Evolutionary conservation across 192 early-diverging fungal species (phyloP), one percentile per base, ranked within the genome.

Genomic region (Rhizophagus sp.): DNA sequence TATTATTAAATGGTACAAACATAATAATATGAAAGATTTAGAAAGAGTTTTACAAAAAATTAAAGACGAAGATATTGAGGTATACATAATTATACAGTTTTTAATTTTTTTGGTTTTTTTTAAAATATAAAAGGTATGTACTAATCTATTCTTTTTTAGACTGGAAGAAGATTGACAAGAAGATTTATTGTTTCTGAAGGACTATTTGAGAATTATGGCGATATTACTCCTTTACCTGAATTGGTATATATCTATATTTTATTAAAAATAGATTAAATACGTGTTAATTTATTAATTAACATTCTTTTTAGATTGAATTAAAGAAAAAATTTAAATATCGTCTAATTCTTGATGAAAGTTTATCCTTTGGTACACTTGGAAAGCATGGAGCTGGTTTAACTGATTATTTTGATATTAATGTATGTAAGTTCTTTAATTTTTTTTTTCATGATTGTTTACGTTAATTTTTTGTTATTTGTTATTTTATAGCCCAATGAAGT

Each of bases 251-350:
- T 22, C 1, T 57, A 22, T 57, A 57, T 6, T 57, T 22, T 52
- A 13, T 17, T 52, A 52, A 19, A 52, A 52, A 52, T 52, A 17
- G 19, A 19, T 50, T 50, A 15, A 17, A 19, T 19, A 22, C 34
- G 5, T 22, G 9, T 47, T 27, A 27, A 70, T 67, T 65, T 65
- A 19, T 7, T 12, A 65, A 27, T 13, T 65, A 9, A 27, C 10
- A 27, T 65, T 9, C 9, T 66, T 66, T 15, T 66, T 66, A 33
- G 24, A 33, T 98, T 63, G 96, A 92, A 67, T 83, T 99, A 74
- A 99, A 97, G 88, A 89, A 95, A 66, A 92, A 94, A 84, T 97
- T 96, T 93, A 98, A 99, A 91, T 99, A 95, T 88, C 89, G 97
- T 27, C 87, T 99, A 49, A 95, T 99, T 79, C 84, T 99, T 68